Conservation (phyloP, 768 basidiomycete species). For the Termitomyces eurrhizus region DNA sequence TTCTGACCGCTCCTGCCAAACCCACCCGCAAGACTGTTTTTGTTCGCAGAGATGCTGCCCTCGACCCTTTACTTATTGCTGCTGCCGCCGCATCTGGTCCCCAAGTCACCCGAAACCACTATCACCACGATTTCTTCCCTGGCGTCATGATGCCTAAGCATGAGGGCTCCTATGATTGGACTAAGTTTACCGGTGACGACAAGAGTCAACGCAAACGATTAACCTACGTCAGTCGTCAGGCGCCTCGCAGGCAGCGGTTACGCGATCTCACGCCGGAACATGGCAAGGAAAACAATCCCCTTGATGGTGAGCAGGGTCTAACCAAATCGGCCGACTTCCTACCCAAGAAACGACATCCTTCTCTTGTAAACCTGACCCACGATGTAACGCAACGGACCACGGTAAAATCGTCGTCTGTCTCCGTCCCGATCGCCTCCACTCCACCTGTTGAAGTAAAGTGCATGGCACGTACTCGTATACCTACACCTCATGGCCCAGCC, state of each 20-base stretch:
- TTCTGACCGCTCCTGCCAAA: conserved; percentile 54
- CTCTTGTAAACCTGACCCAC: conserved; percentile 22
- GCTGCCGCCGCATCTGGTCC: conserved; percentile 73
- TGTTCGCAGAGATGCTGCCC: conserved; percentile 62
- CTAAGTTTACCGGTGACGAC: conserved; percentile 48
- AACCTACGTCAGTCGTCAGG: conserved; percentile 72
- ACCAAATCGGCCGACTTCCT: conserved; percentile 23
- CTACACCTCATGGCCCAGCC: conserved; percentile 89
- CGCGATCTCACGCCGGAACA: conserved; percentile 29
- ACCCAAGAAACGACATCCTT: conserved; percentile 37
- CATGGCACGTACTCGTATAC: conserved; percentile 96
- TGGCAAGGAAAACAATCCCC: conserved; percentile 50
- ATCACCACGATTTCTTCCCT: conserved; percentile 76
- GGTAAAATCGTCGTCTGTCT: conserved; percentile 10
- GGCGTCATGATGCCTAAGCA: conserved; percentile 47
- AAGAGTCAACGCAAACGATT: conserved; percentile 42
- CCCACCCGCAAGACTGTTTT: conserved; percentile 35
- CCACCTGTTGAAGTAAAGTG: conserved; percentile 72
- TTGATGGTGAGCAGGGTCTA: conserved; percentile 30
- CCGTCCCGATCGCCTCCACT: conserved; percentile 18
- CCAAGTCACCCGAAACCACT: conserved; percentile 81
- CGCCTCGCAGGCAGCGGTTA: conserved; percentile 61
- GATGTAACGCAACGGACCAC: conserved; percentile 25
- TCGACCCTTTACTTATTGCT: conserved; percentile 79
- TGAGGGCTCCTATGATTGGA: conserved; percentile 56